Conservation (phyloP, 148 eudicot species). For the Diospyros lotus region DNA sequence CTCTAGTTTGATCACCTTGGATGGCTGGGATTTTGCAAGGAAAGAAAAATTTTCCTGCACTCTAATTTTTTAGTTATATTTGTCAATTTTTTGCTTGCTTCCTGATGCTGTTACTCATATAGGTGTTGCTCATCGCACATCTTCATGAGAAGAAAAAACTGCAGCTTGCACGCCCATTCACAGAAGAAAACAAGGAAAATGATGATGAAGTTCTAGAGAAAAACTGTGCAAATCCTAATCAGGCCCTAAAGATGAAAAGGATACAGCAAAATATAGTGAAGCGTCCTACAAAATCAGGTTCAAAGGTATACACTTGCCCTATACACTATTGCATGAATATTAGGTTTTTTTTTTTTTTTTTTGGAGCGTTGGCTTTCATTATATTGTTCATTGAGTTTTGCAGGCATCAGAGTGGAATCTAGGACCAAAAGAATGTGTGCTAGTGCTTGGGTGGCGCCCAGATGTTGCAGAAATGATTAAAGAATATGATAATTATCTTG, state of each 20-base stretch:
- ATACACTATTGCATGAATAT: too few relatives aligned
- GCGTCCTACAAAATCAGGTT: conserved; percentile 54
- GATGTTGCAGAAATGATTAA: conserved; percentile 76
- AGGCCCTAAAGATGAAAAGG: conserved; percentile 32
- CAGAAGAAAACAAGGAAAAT: conserved; percentile 20
- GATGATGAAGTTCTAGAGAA: conserved; percentile 23
- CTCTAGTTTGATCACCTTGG: too few relatives aligned
- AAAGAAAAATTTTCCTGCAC: neutral
- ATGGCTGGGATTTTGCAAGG: too few relatives aligned
- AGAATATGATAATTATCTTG: conserved; percentile 90
- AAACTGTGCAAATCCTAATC: conserved; percentile 23
- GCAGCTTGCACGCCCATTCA: conserved; percentile 28
- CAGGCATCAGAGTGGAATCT: conserved; percentile 65
- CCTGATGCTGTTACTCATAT: conserved; percentile 9
- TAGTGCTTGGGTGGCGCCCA: conserved; percentile 91
- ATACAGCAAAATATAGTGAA: conserved; percentile 45
- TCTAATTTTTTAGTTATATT: neutral
- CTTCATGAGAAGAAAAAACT: conserved; percentile 58
- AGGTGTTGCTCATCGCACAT: conserved; percentile 87
- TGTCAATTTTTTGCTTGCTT: neutral
- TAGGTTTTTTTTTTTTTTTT: too few relatives aligned
- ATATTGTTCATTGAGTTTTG: neutral
- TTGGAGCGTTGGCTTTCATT: too few relatives aligned
- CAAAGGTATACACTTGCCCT: conserved; percentile 45
- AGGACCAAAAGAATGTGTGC: conserved; percentile 80